Evolutionary conservation across 202 grass and related monocot species (phyloP), one percentile per base, ranked within the genome.

Genomic region (Panicum virgatum): DNA sequence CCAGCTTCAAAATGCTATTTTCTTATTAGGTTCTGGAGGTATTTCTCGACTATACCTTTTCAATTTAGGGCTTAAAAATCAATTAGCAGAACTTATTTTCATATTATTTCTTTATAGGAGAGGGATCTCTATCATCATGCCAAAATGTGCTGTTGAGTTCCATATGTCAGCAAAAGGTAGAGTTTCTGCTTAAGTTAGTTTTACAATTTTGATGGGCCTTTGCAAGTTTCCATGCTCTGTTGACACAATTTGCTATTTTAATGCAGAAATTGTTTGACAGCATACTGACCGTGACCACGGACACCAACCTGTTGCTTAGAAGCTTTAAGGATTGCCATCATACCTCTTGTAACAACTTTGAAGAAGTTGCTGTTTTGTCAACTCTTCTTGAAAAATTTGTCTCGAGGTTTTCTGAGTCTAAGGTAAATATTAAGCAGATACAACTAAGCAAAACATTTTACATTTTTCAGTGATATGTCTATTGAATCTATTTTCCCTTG

Each of bases 121-220:
- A 53, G 38, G 58, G 67, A 73, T 85, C 47, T 67, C 48, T 94
- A 58, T 85, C 83, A 38, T 63, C 77, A 66, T 80, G 62, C 72
- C 92, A 94, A 87, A 82, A 78, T 87, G 43, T 62, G 45, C 73
- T 94, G 13, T 44, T 89, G 29, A 85, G 75, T 80, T 89, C 80
- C 62, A 87, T 94, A 77, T 91, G 89, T 86, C 66, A 80, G 45
- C 88, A 94, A 82, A 94, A 94, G 89, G 92, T 94, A 88, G 7
- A 36, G 20, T 77, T 82, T 75, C 44, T 39, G 2, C 46, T 76
- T 27, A 72, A 42, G 54, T 52, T 85, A 38, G n/a, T 16, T 58
- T 62, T 43, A 76, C n/a, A 71, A 16, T 53, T 77, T 81, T 76
- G 2, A 37, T 4, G 1, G 7, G 9, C 27, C 61, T 72, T 51